Percentiles rank a stretch among this genome's conserved stretches.
Conservation (phyloP, 2,329 filamentous ascomycete species). For the Alternaria incomplexa region DNA sequence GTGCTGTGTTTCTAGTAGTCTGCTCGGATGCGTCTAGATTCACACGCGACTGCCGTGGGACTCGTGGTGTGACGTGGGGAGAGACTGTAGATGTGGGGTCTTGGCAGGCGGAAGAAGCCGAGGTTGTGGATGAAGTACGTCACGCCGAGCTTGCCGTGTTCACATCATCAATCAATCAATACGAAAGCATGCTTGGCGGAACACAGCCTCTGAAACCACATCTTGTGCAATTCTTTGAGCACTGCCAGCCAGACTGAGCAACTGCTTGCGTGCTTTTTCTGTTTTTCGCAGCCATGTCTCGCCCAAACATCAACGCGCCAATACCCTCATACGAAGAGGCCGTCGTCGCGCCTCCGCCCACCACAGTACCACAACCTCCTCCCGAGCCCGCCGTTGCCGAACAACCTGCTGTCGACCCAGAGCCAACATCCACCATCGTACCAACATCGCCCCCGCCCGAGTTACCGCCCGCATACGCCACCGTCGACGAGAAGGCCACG, state of each 20-base stretch:
- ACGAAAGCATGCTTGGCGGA: constrained; percentile 6
- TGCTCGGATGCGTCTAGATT: neutral
- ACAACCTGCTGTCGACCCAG: neutral
- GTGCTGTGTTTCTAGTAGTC: neutral
- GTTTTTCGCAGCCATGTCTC: constrained; percentile 2
- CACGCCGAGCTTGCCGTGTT: constrained; percentile 3
- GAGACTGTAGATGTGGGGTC: neutral
- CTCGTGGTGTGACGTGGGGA: neutral
- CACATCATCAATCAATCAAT: neutral
- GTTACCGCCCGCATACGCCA: constrained; percentile 30
- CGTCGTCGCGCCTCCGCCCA: constrained; percentile 2
- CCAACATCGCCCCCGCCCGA: constrained; percentile 1
- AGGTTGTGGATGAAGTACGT: constrained; percentile 1
- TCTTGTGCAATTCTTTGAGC: neutral
- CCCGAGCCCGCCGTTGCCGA: neutral
- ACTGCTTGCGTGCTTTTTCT: neutral
- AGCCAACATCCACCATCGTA: neutral
- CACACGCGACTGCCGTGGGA: neutral
- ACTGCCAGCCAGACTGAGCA: neutral
- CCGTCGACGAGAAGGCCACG: constrained; percentile 29
- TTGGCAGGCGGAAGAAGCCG: neutral
- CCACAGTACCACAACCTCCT: neutral
- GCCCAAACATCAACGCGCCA: constrained; percentile 1
- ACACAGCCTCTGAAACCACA: neutral
- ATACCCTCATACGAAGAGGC: constrained; percentile 30